Conservation (phyloP, 2,329 filamentous ascomycete genomes). For the Plenodomus biglobosus region DNA sequence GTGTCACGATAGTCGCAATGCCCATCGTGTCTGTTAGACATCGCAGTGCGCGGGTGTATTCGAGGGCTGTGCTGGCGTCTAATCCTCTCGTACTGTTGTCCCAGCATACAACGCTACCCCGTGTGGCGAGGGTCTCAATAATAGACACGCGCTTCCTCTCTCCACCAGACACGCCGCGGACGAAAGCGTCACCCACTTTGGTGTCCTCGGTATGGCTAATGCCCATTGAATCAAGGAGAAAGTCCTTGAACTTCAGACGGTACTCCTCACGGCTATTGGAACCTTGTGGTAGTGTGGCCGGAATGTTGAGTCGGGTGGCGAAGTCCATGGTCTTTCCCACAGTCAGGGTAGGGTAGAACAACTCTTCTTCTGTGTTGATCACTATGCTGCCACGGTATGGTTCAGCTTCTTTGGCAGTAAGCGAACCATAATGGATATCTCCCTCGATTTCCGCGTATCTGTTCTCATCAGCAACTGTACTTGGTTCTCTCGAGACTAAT, state of each 20-base stretch:
- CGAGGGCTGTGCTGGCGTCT: constrained; percentile 50
- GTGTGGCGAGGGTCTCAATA: constrained; percentile 62
- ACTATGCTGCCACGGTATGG: constrained; percentile 77
- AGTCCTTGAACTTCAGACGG: constrained; percentile 53
- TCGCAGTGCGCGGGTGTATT: constrained; percentile 58
- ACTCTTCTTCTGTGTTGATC: constrained; percentile 60
- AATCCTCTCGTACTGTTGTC: constrained; percentile 47
- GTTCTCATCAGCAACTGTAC: constrained; percentile 38
- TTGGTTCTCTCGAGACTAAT: constrained; percentile 16
- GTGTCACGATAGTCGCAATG: constrained; percentile 55
- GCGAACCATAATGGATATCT: constrained; percentile 47
- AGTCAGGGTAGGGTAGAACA: constrained; percentile 55
- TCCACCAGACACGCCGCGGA: constrained; percentile 68
- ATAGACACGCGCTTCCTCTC: constrained; percentile 71
- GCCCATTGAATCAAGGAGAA: constrained; percentile 51
- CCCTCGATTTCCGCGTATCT: constrained; percentile 74
- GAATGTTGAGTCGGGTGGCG: constrained; percentile 60
- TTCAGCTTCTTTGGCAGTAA: constrained; percentile 71
- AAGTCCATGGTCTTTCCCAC: constrained; percentile 58
- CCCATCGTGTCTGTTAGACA: constrained; percentile 53
- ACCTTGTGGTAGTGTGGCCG: constrained; percentile 56
- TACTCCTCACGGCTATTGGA: constrained; percentile 50
- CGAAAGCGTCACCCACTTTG: constrained; percentile 67
- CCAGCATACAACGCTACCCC: constrained; percentile 58
- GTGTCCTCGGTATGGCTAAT: constrained; percentile 62